These are phyloP conservation scores for Lipomyces kockii DNA, from an alignment of 805 yeast genomes.

Conservation along the genomic window DNA sequence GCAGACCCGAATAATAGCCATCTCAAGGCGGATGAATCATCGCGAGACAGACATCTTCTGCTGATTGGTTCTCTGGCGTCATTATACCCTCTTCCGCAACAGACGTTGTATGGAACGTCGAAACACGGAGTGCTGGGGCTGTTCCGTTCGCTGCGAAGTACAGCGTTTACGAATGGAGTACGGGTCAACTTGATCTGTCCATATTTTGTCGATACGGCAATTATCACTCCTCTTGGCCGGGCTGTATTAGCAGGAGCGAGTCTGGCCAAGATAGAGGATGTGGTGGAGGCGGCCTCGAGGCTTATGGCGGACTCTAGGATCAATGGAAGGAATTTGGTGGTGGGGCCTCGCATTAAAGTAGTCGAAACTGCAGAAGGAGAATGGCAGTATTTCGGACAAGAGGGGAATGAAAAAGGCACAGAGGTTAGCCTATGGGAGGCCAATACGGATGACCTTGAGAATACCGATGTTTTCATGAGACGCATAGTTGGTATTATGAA, in stretches of 20 bases:
- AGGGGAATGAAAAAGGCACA: neutral
- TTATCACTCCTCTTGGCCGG: constrained; percentile 44
- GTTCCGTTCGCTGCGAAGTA: constrained; percentile 50
- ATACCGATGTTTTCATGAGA: neutral
- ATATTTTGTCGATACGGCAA: constrained; percentile 55
- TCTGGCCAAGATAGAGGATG: constrained; percentile 6
- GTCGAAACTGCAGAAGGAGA: neutral
- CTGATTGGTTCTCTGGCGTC: constrained; percentile 6
- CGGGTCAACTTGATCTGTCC: constrained; percentile 57
- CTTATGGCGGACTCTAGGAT: constrained; percentile 4
- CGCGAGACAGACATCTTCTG: neutral
- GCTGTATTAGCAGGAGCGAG: neutral
- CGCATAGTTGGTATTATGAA: neutral
- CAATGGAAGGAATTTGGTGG: constrained; percentile 1
- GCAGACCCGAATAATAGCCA: neutral
- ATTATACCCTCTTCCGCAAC: neutral
- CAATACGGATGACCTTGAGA: neutral
- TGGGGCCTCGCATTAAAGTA: neutral
- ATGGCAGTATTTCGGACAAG: neutral
- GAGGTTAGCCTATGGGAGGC: neutral
- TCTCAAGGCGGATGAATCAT: neutral
- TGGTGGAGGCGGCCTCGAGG: constrained; percentile 3
- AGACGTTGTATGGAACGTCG: constrained; percentile 46
- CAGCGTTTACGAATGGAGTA: constrained; percentile 47
- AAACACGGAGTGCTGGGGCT: constrained; percentile 50